A percentile compares a stretch with the other conserved stretches of the same genome.
Conservation (phyloP, 108 stramenopile species). For the Nitzschia inconspicua region DNA sequence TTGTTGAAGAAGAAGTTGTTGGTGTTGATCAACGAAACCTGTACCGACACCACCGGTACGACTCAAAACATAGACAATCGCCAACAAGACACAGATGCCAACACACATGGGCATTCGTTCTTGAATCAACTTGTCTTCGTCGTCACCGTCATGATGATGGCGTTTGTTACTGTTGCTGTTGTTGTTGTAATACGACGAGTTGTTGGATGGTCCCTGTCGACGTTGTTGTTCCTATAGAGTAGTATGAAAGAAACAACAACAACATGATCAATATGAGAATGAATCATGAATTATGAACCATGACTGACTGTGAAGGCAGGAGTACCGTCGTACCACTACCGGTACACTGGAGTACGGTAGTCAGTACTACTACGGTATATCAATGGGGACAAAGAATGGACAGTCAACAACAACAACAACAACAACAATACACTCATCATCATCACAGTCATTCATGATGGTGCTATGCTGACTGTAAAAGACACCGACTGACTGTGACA, state of each 20-base stretch:
- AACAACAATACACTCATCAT: not conserved
- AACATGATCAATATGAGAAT: not conserved
- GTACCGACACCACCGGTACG: constrained; percentile 45
- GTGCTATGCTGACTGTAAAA: not conserved
- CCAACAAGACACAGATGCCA: constrained; percentile 77
- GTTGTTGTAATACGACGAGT: no score
- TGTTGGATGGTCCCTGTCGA: no score
- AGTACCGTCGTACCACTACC: no score
- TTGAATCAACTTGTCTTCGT: constrained; percentile 60
- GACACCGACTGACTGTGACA: no score
- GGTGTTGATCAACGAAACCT: not conserved
- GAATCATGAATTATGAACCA: no score
- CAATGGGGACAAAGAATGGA: no score
- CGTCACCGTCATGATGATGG: constrained; percentile 17
- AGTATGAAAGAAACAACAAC: not conserved
- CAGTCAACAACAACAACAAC: not conserved
- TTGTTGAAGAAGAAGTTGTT: not conserved
- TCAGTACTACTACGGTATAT: no score
- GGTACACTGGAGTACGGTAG: no score
- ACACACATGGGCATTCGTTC: constrained; percentile 90
- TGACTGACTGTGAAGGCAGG: no score
- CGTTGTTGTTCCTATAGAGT: constrained; percentile 26
- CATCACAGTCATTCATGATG: not conserved
- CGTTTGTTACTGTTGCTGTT: not conserved
- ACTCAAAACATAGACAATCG: constrained; percentile 84